Evolutionary conservation across 495 filamentous ascomycete genomes (phyloP), one percentile per base, ranked within the genome.

Genomic region (Lepidopterella palustris): DNA sequence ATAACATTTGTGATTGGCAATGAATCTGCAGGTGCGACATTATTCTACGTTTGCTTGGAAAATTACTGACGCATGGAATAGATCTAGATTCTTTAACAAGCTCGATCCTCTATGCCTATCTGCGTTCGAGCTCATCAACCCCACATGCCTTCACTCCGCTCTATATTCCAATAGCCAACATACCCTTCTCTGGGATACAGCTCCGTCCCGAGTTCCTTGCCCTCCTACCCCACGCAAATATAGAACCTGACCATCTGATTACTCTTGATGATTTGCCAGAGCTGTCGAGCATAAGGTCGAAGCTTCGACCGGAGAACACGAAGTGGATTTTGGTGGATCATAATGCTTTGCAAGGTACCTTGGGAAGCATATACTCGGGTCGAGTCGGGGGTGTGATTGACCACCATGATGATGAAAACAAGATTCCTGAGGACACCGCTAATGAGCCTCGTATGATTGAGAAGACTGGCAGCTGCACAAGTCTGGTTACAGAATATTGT

Each of bases 31-130:
- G 85, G 85, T 83, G 71, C n/a, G 69, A 63, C 26, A 29, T 24
- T 39, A 45, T 55, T 51, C 4, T 51, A 9, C 47, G 1, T 13
- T 51, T 51, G 9, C 21, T 27, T 27, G 15, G n/a, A 13, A 15
- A 25, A 18, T 50, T 21, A 50, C 24, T 50, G 21, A 49, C 45
- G 27, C 31, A 20, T 8, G 42, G 6, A 2, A 71, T 73, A 81
- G 93, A 98, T 70, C 85, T 98, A 67, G 93, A 98, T 74, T 96
- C 95, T 11, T 82, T 97, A 55, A 87, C 88, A 72, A 89, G 83
- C 32, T 82, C 92, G 15, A 74, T 97, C n/a, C 71, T 95, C 45
- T 88, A 89, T 49, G 86, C 92, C 45, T 97, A 96, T 74, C 80
- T 95, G 58, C 83, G 84, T 57, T 84, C 80, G 45, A 72, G 78